phyloP scores from a whole-genome alignment of 805 yeast species.

The Vanderwaltozyma yarrowii region DNA sequence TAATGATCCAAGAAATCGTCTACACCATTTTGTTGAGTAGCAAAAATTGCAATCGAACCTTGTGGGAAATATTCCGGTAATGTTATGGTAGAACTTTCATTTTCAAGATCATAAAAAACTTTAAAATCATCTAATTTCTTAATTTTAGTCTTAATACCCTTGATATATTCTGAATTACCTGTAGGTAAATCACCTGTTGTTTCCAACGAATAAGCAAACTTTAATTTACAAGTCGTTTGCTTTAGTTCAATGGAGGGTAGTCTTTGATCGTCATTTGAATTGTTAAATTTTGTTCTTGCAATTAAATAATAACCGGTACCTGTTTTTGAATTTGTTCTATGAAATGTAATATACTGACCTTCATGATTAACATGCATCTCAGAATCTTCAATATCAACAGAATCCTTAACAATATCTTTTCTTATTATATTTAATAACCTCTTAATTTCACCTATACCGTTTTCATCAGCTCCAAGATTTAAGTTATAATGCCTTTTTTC shows the following conservation, averaged over 20 bases:
- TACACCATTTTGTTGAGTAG: slow-evolving; percentile 59
- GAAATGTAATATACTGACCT: slow-evolving; percentile 85
- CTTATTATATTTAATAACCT: slow-evolving; percentile 47
- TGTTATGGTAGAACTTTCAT: slow-evolving; percentile 41
- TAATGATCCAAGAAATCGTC: slow-evolving; percentile 54
- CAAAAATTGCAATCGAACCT: slow-evolving; percentile 81
- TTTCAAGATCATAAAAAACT: slow-evolving; percentile 34
- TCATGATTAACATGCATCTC: slow-evolving; percentile 94
- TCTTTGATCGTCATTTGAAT: slow-evolving; percentile 37
- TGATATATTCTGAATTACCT: slow-evolving; percentile 34
- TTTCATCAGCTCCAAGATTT: slow-evolving; percentile 25
- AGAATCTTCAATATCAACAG: slow-evolving; percentile 42
- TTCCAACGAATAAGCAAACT: slow-evolving; percentile 48
- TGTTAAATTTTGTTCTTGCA: slow-evolving; percentile 70
- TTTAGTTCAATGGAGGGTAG: slow-evolving; percentile 48
- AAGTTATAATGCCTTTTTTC: slow-evolving; percentile 52
- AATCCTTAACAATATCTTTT: slow-evolving; percentile 42
- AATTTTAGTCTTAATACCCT: slow-evolving; percentile 58
- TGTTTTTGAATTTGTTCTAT: slow-evolving; percentile 69
- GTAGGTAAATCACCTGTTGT: slow-evolving; percentile 39
- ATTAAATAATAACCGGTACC: slow-evolving; percentile 85
- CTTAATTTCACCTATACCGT: slow-evolving; percentile 75
- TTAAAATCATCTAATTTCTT: slow-evolving; percentile 41
- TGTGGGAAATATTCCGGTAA: slow-evolving; percentile 65
- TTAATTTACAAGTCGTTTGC: slow-evolving; percentile 49